Conservation (phyloP, 768 basidiomycete genomes). For the Neoboletus brunneissimus region DNA sequence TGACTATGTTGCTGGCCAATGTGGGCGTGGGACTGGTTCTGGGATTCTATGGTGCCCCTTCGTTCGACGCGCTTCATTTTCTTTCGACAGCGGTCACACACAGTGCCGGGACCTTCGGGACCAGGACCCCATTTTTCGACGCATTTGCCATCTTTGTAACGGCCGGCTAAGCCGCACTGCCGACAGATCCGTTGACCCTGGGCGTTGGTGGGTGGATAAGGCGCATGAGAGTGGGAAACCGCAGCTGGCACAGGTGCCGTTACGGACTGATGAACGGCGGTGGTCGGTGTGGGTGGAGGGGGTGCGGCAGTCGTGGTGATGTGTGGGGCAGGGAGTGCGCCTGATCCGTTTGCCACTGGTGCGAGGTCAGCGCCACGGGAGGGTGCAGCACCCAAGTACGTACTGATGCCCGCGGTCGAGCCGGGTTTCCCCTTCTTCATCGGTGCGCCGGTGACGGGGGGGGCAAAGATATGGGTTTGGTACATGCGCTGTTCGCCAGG, state of each 20-base stretch:
- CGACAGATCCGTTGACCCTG: conserved; percentile 74
- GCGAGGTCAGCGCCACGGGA: conserved; percentile 14
- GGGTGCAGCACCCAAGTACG: conserved; percentile 5
- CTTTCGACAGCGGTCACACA: conserved; percentile 83
- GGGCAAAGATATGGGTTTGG: conserved; percentile 70
- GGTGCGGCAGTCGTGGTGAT: conserved; percentile 7
- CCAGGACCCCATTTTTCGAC: conserved; percentile 89
- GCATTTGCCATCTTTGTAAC: conserved; percentile 83
- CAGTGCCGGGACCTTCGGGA: conserved; percentile 78
- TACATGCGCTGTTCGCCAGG: conserved; percentile 43
- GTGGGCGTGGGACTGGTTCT: conserved; percentile 23
- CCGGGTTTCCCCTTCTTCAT: conserved; percentile 59
- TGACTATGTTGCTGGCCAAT: conserved; percentile 11
- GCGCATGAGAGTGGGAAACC: conserved; percentile 7
- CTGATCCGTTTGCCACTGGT: conserved; percentile 21
- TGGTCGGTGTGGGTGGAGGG: conserved; percentile 16
- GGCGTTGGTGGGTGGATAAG: conserved; percentile 42
- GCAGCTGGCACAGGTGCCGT: background rate
- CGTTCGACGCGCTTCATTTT: conserved; percentile 85
- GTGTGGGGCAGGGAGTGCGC: conserved; percentile 17
- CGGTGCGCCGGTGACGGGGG: conserved; percentile 70
- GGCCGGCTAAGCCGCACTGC: conserved; percentile 68
- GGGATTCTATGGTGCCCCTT: conserved; percentile 58
- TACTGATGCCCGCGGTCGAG: conserved; percentile 22
- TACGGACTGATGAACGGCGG: conserved; percentile 9